These are phyloP conservation scores for Ambrosiella cleistominuta DNA, from an alignment of 2,329 filamentous ascomycete species.

Conservation along the genomic window DNA sequence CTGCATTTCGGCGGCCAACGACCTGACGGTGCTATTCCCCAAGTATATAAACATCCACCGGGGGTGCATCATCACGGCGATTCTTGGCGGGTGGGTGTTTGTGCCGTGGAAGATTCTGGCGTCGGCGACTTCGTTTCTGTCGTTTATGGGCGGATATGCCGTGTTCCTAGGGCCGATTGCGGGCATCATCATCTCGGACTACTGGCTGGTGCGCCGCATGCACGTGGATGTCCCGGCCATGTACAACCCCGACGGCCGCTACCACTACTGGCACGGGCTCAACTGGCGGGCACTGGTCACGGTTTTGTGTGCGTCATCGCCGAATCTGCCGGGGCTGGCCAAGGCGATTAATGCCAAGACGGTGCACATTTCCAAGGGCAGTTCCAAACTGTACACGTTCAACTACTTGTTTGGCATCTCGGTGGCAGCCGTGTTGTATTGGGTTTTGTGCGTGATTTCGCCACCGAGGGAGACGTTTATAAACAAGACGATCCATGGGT, in stretches of 20 bases:
- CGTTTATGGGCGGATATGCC: conserved; percentile 20
- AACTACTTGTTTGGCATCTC: conserved; percentile 16
- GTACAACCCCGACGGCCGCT: conserved; percentile 25
- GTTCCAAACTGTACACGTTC: conserved; percentile 16
- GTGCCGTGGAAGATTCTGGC: conserved; percentile 22
- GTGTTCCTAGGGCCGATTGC: conserved; percentile 25
- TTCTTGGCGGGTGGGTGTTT: conserved; percentile 21
- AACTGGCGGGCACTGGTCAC: conserved; percentile 25
- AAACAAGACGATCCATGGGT: conserved; percentile 8
- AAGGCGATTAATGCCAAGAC: conserved; percentile 8
- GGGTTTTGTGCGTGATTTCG: conserved; percentile 8
- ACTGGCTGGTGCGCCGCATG: conserved; percentile 21
- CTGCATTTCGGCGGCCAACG: conserved; percentile 18
- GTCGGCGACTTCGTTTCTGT: conserved; percentile 18
- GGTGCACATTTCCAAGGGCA: conserved; percentile 8
- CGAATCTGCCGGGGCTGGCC: conserved; percentile 26
- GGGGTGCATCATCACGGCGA: conserved; percentile 18
- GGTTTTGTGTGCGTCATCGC: conserved; percentile 25
- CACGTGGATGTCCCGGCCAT: conserved; percentile 25
- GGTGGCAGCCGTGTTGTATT: conserved; percentile 14
- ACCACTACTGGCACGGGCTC: conserved; percentile 24
- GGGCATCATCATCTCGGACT: conserved; percentile 26
- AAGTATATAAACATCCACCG: conserved; percentile 20
- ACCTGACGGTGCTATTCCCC: conserved; percentile 19
- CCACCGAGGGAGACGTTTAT: conserved; percentile 10